Evolutionary conservation across 1,284 basidiomycete genomes (phyloP), one percentile per base, ranked within the genome.

Genomic region (Hypsizygus ulmarius): DNA sequence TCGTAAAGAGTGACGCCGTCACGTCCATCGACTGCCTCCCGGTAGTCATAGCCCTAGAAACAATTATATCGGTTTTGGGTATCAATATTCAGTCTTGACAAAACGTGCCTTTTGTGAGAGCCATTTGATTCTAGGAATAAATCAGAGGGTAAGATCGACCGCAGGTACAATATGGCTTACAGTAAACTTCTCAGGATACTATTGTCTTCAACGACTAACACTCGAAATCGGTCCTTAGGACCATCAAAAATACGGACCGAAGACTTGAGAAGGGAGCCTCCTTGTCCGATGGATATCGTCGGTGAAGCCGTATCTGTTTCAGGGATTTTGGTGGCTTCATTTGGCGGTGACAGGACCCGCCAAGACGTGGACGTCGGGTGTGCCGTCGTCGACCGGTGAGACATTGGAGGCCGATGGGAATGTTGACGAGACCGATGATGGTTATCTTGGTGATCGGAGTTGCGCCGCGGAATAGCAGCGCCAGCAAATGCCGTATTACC

Each of bases 141-240:
- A 65, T 56, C 68, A 52, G 51, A 42, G 41, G 46, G 59, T 43
- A 63, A 41, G 45, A 43, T 40, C 49, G 9, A 21, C 48, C 45
- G 47, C 33, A 40, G 29, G 18, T 33, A 51, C 1, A 19, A n/a
- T 14, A 34, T 53, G 19, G 64, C 72, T 64, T 69, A 89, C 88
- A 89, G 71, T 43, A 90, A 67, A 61, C 77, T 81, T 45, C 88
- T 78, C 44, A 90, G 72, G 46, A 90, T 87, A 47, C 68, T 79
- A 60, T 93, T 93, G 60, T 94, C 90, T 66, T 93, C 92, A 1
- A 93, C 88, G 1, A 93, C 83, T 45, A 93, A 69, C 7, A 93
- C 81, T 39, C 82, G 77, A 46, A 84, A 73, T 6, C 65, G 66
- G 1, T 64, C 65, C 45, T 67, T 69, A 19, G 63, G 61, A 12